These are phyloP conservation scores for Neonectria neomacrospora DNA, from an alignment of 2,329 filamentous ascomycete genomes.

Conservation along the genomic window DNA sequence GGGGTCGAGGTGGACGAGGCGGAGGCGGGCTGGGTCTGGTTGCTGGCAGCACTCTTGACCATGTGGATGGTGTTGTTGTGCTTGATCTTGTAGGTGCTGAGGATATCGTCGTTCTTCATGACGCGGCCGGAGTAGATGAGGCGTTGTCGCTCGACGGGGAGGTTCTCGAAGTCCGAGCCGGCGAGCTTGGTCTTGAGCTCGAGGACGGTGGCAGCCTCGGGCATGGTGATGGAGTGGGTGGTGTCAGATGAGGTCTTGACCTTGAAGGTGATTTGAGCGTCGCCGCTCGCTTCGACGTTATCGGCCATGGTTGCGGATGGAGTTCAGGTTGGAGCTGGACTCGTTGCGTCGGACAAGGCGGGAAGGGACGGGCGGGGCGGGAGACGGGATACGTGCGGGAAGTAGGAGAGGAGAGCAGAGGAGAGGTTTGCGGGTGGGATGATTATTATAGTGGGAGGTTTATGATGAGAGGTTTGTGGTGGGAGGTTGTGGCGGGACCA, in stretches of 20 bases:
- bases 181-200: slow-evolving; percentile 93
- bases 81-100: slow-evolving; percentile 93
- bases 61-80: slow-evolving; percentile 94
- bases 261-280: slow-evolving; percentile 90
- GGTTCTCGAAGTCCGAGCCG: slow-evolving; percentile 82
- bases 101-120: slow-evolving; percentile 90
- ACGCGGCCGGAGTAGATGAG: slow-evolving; percentile 98
- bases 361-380: slow-evolving; percentile 6
- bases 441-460: not conserved
- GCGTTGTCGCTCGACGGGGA: slow-evolving; percentile 88
- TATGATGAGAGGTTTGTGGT: not conserved
- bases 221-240: slow-evolving; percentile 84
- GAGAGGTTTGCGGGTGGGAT: not conserved
- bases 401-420: slow-evolving; percentile 1
- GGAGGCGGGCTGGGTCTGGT: slow-evolving; percentile 61
- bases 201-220: slow-evolving; percentile 78
- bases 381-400: slow-evolving; percentile 3
- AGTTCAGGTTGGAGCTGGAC: slow-evolving; percentile 2
- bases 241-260: slow-evolving; percentile 96
- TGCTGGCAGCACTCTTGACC: slow-evolving; percentile 95
- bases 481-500: slow-evolving; percentile 11
- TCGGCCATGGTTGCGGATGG: slow-evolving; percentile 68
- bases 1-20: slow-evolving; percentile 56
- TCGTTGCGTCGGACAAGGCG: not conserved
- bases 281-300: slow-evolving; percentile 67